These are phyloP conservation scores for Chrysanthemum makinoi DNA, from an alignment of 129 eudicot genomes.

Conservation along the genomic window DNA sequence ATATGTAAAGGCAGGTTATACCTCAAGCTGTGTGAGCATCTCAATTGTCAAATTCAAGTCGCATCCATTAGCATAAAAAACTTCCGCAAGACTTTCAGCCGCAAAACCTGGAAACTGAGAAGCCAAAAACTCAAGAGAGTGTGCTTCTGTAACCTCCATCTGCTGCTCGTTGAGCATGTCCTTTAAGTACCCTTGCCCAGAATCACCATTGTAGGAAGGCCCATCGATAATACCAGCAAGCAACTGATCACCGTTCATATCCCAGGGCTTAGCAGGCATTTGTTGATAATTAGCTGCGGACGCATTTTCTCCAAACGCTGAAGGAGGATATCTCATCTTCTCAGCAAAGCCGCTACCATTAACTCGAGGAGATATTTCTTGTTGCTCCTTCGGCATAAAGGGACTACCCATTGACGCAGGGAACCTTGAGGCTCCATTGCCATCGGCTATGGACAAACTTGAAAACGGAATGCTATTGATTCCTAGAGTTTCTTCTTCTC, in stretches of 20 bases:
- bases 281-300: slow-evolving; percentile 45
- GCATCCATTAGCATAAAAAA: slow-evolving; percentile 62
- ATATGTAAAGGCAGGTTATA: slow-evolving; percentile 23
- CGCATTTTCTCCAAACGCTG: slow-evolving; percentile 39
- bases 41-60: slow-evolving; percentile 73
- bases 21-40: slow-evolving; percentile 92
- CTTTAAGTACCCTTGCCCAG: slow-evolving; percentile 19
- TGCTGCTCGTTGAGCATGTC: slow-evolving; percentile 27
- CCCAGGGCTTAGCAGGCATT: slow-evolving; percentile 61
- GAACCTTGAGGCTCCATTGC: slow-evolving; percentile 48
- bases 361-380: slow-evolving; percentile 40
- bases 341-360: slow-evolving; percentile 43
- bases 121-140: slow-evolving; percentile 56
- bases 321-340: slow-evolving; percentile 40
- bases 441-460: slow-evolving; percentile 50
- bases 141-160: slow-evolving; percentile 35
- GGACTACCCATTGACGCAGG: slow-evolving; percentile 4
- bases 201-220: slow-evolving; percentile 23
- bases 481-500: slow-evolving; percentile 56
- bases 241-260: slow-evolving; percentile 52
- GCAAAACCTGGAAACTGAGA: slow-evolving; percentile 74
- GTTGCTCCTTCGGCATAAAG: slow-evolving; percentile 4
- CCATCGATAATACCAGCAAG: slow-evolving; percentile 39
- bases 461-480: slow-evolving; percentile 54
- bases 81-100: slow-evolving; percentile 65